A percentile compares a stretch with the other conserved stretches of the same genome.
phyloP scores from a whole-genome alignment of 1,139 yeast genomes.

The Suhomyces panamericanus region DNA sequence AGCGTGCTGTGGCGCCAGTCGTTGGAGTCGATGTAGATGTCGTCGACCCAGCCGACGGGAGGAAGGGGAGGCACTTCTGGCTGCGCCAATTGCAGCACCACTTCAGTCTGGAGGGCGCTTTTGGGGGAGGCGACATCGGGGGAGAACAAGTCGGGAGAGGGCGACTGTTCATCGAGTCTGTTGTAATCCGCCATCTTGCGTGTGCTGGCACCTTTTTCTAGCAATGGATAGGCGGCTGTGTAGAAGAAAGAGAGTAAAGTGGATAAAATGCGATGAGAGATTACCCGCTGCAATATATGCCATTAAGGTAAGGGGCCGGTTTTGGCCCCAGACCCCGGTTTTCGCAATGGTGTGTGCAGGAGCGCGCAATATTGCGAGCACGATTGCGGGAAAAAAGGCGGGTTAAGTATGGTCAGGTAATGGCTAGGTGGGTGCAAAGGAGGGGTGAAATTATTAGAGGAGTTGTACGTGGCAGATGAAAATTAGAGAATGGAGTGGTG shows the following conservation, averaged over 20 bases:
- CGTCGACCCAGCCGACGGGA: slow-evolving; percentile 6
- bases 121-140: not conserved
- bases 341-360: not conserved
- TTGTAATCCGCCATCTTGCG: not conserved
- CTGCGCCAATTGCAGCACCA: not conserved
- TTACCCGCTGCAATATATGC: not conserved
- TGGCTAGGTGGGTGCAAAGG: too few relatives aligned
- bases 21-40: slow-evolving; percentile 33
- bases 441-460: too few relatives aligned
- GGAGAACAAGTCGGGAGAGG: not conserved
- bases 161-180: not conserved
- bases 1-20: slow-evolving; percentile 42
- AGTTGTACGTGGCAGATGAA: too few relatives aligned
- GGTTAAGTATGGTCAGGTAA: not conserved
- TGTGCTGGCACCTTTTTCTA: too few relatives aligned
- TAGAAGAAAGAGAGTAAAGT: too few relatives aligned
- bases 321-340: not conserved
- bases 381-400: not conserved
- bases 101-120: not conserved
- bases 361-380: not conserved
- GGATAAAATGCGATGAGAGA: not conserved
- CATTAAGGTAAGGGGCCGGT: too few relatives aligned
- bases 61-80: not conserved
- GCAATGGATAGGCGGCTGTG: too few relatives aligned
- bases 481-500: too few relatives aligned